Evolutionary conservation across 2,329 filamentous ascomycete genomes (phyloP), one percentile per base, ranked within the genome.

Genomic region (Aspergillus brasiliensis): DNA sequence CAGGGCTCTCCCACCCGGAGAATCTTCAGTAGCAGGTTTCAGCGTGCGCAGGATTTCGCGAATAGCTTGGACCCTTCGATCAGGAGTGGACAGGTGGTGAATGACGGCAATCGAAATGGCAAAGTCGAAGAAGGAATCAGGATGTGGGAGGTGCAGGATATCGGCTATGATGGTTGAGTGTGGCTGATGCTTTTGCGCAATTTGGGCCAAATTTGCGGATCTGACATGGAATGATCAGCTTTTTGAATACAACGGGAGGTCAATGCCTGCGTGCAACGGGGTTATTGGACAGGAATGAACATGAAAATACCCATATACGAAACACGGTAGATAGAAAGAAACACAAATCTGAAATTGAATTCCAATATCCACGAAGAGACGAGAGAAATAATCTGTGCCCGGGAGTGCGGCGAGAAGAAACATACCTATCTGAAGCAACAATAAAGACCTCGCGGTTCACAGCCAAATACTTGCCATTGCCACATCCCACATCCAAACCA

Each of bases 41-140:
- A 97, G 79, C 51, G 88, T 88, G 53, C 85, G 83, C 65, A 98
- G 79, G 51, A 98, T 85, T 42, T 85, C 84, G 51, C 80, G 78
- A 17, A 98, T 85, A 27, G 91, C 92, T 63, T 89, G 87, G 37
- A 89, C 80, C 52, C 95, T 85, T 58, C 95, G 84, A 52, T 82
- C 83, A 10, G 82, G 81, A 5, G 93, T 97, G 13, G 92, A 96
- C 55, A 98, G 82, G 79, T 99, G 95, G 78, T 98, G 95, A 31
- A 98, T 82, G 10, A 98, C 95, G 51, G 95, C 95, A 70, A 99
- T 93, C 70, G 90, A 95, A 66, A 98, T 95, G 59, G 87, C 92
- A 74, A 98, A 98, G 77, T 98, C 94, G 73, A 91, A 90, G 69
- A 60, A 67, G 17, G 68, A 70, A 63, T 73, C 60, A 10, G 86